phyloP scores from a whole-genome alignment of 1,284 basidiomycete genomes.

The Ceratobasidium sp. region DNA sequence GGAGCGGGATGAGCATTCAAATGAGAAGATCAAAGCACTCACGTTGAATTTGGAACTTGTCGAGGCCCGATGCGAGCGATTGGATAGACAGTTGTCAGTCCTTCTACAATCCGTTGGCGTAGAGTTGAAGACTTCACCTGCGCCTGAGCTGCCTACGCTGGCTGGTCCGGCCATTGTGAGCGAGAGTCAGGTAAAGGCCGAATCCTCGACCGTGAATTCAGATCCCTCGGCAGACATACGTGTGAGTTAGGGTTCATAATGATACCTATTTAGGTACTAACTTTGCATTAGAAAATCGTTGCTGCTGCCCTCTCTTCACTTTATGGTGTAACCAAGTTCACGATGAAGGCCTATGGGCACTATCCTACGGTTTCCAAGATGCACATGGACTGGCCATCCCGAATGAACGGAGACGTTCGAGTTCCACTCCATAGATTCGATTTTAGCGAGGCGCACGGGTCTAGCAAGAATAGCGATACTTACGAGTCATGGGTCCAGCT shows the following conservation, averaged over 20 bases:
- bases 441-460: background rate
- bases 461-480: background rate
- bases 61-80: background rate
- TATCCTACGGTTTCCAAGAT: background rate
- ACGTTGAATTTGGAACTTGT: background rate
- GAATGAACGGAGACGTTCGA: background rate
- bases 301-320: background rate
- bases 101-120: background rate
- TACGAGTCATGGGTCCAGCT: too few relatives aligned
- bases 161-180: too few relatives aligned
- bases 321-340: conserved; percentile 1
- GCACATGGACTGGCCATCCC: conserved; percentile 1
- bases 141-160: too few relatives aligned
- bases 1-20: background rate
- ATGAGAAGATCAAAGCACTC: background rate
- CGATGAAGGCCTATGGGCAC: background rate
- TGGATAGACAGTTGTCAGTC: background rate
- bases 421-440: background rate
- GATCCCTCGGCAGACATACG: background rate
- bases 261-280: background rate
- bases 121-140: background rate
- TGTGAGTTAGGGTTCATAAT: background rate
- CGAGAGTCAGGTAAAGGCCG: too few relatives aligned
- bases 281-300: background rate
- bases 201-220: background rate